A percentile compares a stretch with the other conserved stretches of the same genome.
phyloP scores from a whole-genome alignment of 192 early-diverging fungal species.

The Kappamyces sp. region DNA sequence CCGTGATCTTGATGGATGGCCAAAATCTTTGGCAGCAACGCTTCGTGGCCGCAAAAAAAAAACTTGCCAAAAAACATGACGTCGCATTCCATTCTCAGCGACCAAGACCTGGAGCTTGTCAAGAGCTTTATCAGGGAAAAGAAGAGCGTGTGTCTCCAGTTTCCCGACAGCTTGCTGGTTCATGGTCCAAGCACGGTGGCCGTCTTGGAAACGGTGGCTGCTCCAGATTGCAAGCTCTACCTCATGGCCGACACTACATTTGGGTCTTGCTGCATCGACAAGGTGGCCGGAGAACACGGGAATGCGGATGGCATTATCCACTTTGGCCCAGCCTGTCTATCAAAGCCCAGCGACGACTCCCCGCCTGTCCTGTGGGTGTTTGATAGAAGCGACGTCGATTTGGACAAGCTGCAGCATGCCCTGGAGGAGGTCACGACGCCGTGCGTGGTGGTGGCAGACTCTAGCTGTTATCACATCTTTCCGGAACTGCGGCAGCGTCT shows the following conservation, averaged over 20 bases:
- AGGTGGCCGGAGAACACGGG: constrained; percentile 90
- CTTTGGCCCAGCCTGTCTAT: constrained; percentile 86
- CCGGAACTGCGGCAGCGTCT: background rate
- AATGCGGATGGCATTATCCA: constrained; percentile 85
- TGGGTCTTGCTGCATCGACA: constrained; percentile 97
- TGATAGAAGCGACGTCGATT: constrained; percentile 66
- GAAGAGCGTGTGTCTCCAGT: constrained; percentile 65
- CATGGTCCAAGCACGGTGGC: constrained; percentile 62
- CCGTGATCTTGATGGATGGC: too few relatives aligned
- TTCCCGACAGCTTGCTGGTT: constrained; percentile 81
- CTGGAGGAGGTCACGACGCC: constrained; percentile 5
- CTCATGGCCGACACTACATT: constrained; percentile 94
- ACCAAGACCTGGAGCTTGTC: background rate
- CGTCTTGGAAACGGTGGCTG: constrained; percentile 27
- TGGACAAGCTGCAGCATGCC: constrained; percentile 43
- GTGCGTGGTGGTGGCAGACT: constrained; percentile 11
- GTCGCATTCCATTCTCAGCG: background rate
- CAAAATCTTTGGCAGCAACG: too few relatives aligned
- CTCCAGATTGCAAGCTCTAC: constrained; percentile 43
- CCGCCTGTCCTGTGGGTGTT: constrained; percentile 85
- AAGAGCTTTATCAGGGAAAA: constrained; percentile 39
- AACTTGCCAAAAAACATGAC: too few relatives aligned
- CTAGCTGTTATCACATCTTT: constrained; percentile 13
- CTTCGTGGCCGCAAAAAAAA: too few relatives aligned
- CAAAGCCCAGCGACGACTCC: constrained; percentile 50